Percentiles rank a stretch among this genome's conserved stretches.
Conservation (phyloP, 495 filamentous ascomycete species). For the Cercophora samala region DNA sequence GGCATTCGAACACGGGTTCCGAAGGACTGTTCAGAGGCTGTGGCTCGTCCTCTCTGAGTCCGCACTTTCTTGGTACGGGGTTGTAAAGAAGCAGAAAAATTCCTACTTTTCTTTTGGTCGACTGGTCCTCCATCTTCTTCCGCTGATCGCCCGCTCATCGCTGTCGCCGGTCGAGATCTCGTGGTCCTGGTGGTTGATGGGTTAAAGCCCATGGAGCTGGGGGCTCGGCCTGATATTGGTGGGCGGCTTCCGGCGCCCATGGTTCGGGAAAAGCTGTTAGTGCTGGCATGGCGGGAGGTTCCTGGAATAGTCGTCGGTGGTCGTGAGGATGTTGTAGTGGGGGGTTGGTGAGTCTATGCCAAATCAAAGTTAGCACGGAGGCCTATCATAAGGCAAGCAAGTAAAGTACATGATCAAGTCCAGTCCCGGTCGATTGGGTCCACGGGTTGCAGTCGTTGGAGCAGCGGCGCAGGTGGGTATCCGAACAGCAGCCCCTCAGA, state of each 20-base stretch:
- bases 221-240: slow-evolving; percentile 44
- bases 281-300: slow-evolving; percentile 35
- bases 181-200: slow-evolving; percentile 38
- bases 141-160: slow-evolving; percentile 54
- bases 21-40: slow-evolving; percentile 31
- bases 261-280: slow-evolving; percentile 52
- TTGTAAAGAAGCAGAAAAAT: slow-evolving; percentile 15
- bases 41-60: slow-evolving; percentile 28
- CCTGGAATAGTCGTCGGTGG: slow-evolving; percentile 18
- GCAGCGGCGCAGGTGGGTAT: neutral
- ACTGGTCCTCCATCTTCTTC: slow-evolving; percentile 32
- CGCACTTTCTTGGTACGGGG: slow-evolving; percentile 27
- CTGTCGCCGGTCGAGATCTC: slow-evolving; percentile 55
- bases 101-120: slow-evolving; percentile 64
- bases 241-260: slow-evolving; percentile 53
- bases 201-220: slow-evolving; percentile 44
- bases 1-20: slow-evolving; percentile 12
- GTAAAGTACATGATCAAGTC: slow-evolving; percentile 6
- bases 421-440: neutral
- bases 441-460: neutral
- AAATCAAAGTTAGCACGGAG: neutral
- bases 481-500: slow-evolving; percentile 8
- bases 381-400: neutral
- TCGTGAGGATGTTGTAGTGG: slow-evolving; percentile 13
- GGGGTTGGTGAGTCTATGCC: slow-evolving; percentile 13